Base-by-base conservation (phyloP, 345 rosid species). In the Moricandia moricandioides region DNA sequence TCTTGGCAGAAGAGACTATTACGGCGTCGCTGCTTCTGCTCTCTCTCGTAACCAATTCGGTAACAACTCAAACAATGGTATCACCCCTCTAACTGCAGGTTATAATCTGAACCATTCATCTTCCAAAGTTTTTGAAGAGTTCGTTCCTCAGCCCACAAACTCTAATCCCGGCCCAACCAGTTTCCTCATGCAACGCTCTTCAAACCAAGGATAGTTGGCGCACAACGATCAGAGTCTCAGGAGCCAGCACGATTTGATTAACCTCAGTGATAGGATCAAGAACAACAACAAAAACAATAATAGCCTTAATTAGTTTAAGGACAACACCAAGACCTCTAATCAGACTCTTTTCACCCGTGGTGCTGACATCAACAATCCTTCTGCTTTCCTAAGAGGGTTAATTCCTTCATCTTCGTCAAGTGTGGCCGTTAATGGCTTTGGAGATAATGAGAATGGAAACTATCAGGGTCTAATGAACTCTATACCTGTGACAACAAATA, bases 391-490 rank as follows among this genome's bases (percentile, higher is more conserved):
- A 8, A 82, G 95, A 43, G 89, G 85, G 21, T 78, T 89, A 68
- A 84, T 83, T 27, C 78, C 92, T 24, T 65, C 82, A 10, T 78
- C 84, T 13, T 51, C 73, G 0, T 59, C 73, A 52, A 66, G 49
- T 60, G 68, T 49, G 57, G 78, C 65, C 35, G 69, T 31, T 29
- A 71, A 59, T 60, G 73, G 51, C 33, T 78, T 58, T 39, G 82
- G 77, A 9, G 61, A 84, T 21, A 73, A 54, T 39, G 82, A 72
- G 12, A 82, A 79, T 78, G 84, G 80, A 76, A 89, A 85, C 65
- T 76, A 88, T 16, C 85, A 87, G 14, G 91, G 89, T 8, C 68
- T 84, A 29, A 84, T 86, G 86, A 84, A 84, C 83, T 84, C 96
- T 21, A 78, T 86, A 29, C 79, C 66, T 59, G 74, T 34, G 10